phyloP scores from a whole-genome alignment of 169 alveolate genomes.

The Plasmodium cynomolgi region DNA sequence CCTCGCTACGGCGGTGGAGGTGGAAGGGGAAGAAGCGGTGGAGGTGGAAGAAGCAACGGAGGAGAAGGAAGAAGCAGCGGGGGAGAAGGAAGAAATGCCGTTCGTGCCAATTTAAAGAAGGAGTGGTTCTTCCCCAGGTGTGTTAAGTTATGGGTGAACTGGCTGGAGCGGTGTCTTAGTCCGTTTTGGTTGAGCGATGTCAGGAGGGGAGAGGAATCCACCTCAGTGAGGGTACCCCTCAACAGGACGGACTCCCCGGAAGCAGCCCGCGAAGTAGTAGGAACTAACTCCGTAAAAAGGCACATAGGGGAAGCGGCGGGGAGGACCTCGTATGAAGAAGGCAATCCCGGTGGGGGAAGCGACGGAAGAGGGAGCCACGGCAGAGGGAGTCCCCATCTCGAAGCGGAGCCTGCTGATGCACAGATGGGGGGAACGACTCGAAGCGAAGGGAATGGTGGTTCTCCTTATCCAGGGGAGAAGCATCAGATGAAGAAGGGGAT shows the following conservation, averaged over 20 bases:
- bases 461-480: neutral
- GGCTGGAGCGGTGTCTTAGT: neutral
- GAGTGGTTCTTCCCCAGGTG: neutral
- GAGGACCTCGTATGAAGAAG: too few species aligned
- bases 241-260: neutral
- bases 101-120: neutral
- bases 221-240: neutral
- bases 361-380: neutral
- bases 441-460: neutral
- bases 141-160: neutral
- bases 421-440: too few species aligned
- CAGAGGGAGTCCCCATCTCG: too few species aligned
- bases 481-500: neutral
- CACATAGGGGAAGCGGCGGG: too few species aligned
- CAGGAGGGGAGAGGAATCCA: neutral
- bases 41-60: neutral
- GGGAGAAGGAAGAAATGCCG: neutral
- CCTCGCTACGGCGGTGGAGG: neutral
- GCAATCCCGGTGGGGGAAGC: too few species aligned
- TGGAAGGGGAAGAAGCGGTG: neutral
- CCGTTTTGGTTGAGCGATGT: neutral
- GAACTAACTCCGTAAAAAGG: neutral
- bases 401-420: too few species aligned
- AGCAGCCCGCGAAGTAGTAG: neutral
- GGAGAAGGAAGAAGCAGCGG: neutral